Evolutionary conservation across 192 early-diverging fungal genomes (phyloP).

Genomic region (Podochytrium sp.): DNA sequence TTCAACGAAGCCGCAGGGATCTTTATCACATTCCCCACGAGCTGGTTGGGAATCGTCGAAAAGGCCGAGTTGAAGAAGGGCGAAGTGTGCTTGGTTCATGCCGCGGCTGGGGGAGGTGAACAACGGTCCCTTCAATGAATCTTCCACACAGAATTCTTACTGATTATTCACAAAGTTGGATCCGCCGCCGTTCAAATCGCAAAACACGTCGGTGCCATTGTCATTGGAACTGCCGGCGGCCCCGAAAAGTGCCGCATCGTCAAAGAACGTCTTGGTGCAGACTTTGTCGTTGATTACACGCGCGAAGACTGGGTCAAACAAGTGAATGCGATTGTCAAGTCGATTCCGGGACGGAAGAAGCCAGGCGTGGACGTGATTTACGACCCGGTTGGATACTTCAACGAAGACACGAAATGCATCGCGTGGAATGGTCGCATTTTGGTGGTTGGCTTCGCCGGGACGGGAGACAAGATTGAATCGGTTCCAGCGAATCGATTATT

Average conservation of each 20-base stretch:
- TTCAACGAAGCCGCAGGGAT: conserved; percentile 81
- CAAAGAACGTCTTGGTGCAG: conserved; percentile 64
- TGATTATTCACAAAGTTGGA: background rate
- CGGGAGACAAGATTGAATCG: conserved; percentile 66
- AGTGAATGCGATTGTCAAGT: conserved; percentile 64
- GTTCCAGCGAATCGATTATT: conserved; percentile 79
- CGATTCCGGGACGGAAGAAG: conserved; percentile 2
- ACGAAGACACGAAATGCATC: conserved; percentile 44
- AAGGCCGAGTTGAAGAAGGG: conserved; percentile 60
- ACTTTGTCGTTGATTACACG: conserved; percentile 76
- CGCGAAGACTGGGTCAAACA: conserved; percentile 66
- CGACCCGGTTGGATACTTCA: conserved; percentile 74
- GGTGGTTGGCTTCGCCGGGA: conserved; percentile 79
- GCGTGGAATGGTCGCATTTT: conserved; percentile 83
- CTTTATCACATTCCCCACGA: conserved; percentile 81
- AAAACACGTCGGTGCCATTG: conserved; percentile 57
- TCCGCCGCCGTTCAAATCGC: conserved; percentile 79
- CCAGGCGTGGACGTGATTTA: conserved; percentile 70
- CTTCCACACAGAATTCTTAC: background rate
- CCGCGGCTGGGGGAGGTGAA: conserved; percentile 57
- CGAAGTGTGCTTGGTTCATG: conserved; percentile 42
- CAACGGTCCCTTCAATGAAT: conserved; percentile 45
- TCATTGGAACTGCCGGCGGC: conserved; percentile 81
- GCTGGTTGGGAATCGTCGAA: conserved; percentile 74
- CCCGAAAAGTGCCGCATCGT: conserved; percentile 71